Evolutionary conservation across 345 rosid species (phyloP).

Genomic region (Cardamine occulta): DNA sequence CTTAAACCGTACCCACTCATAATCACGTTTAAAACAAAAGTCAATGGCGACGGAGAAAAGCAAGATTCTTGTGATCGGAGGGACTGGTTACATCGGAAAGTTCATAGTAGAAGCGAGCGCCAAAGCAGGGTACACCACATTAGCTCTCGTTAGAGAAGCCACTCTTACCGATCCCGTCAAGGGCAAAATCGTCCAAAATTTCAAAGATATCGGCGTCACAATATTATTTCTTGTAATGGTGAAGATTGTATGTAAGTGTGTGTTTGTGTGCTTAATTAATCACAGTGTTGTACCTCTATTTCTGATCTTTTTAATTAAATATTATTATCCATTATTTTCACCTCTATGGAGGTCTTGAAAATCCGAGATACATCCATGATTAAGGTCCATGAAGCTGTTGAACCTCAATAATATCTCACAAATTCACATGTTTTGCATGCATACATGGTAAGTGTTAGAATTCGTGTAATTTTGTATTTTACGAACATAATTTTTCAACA

Average conservation of each 20-base stretch:
- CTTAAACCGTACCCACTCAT: slow-evolving; percentile 5
- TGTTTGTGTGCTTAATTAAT: background rate
- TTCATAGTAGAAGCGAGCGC: slow-evolving; percentile 66
- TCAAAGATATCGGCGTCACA: slow-evolving; percentile 62
- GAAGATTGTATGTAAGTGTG: slow-evolving; percentile 12
- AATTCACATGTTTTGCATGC: background rate
- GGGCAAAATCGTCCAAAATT: slow-evolving; percentile 53
- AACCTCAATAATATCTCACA: background rate
- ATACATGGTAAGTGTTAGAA: no score
- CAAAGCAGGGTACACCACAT: slow-evolving; percentile 63
- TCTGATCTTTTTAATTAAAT: background rate
- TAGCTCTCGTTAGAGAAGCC: slow-evolving; percentile 62
- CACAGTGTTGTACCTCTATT: slow-evolving; percentile 18
- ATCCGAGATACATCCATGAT: background rate
- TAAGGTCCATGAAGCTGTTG: background rate
- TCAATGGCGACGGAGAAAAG: slow-evolving; percentile 42
- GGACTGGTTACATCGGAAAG: slow-evolving; percentile 66
- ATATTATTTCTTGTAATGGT: background rate
- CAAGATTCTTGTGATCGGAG: slow-evolving; percentile 48
- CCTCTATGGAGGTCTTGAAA: background rate
- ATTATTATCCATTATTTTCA: background rate
- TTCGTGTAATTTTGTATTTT: no score
- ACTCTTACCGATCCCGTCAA: slow-evolving; percentile 60
- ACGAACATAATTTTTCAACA: no score
- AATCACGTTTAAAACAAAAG: background rate